phyloP scores from a whole-genome alignment of 2,329 filamentous ascomycete species.

The Helotiales sp. region DNA sequence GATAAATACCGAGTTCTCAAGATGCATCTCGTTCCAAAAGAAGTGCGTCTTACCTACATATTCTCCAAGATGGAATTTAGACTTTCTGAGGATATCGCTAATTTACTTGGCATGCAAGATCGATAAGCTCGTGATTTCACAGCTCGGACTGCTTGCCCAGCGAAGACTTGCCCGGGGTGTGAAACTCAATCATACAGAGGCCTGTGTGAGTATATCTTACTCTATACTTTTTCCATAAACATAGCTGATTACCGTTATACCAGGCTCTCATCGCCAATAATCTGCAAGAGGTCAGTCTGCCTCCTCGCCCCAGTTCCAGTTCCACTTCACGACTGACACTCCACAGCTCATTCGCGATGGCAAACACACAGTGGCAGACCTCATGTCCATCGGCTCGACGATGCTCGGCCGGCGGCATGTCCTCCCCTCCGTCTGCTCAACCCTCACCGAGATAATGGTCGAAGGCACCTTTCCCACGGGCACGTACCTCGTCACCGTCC shows the following conservation, averaged over 20 bases:
- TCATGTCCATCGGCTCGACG: slow-evolving; percentile 88
- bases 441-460: slow-evolving; percentile 84
- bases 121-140: slow-evolving; percentile 93
- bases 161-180: slow-evolving; percentile 85
- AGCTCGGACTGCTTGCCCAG: slow-evolving; percentile 87
- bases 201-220: slow-evolving; percentile 60
- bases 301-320: neutral
- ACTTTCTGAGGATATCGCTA: too few species aligned
- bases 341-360: slow-evolving; percentile 89
- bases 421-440: slow-evolving; percentile 77
- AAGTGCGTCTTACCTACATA: slow-evolving; percentile 44
- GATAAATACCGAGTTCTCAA: too few species aligned
- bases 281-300: slow-evolving; percentile 73
- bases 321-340: slow-evolving; percentile 31
- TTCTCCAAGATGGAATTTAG: too few species aligned
- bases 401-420: slow-evolving; percentile 96
- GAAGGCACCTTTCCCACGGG: slow-evolving; percentile 92
- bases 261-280: slow-evolving; percentile 84
- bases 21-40: slow-evolving; percentile 57
- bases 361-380: slow-evolving; percentile 85
- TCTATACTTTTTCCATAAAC: neutral
- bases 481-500: slow-evolving; percentile 93
- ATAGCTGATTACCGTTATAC: too few species aligned
- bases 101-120: too few species aligned
- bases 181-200: slow-evolving; percentile 88